These are phyloP conservation scores for Alternaria metachromatica DNA, from an alignment of 2,329 filamentous ascomycete species.

Conservation along the genomic window DNA sequence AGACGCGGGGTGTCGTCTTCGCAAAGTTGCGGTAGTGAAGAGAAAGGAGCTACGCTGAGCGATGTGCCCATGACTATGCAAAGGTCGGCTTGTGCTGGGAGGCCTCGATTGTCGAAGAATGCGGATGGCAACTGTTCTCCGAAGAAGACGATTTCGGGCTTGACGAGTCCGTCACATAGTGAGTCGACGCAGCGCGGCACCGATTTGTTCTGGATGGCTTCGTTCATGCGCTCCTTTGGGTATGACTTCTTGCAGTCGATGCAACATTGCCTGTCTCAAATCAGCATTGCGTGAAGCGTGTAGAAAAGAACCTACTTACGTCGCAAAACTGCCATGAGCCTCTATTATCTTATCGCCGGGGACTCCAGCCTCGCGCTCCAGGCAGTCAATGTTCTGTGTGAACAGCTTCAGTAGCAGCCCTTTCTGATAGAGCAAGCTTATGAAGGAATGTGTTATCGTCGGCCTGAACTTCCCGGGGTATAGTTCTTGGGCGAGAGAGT, in stretches of 20 bases:
- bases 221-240: conserved; percentile 75
- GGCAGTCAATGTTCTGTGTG: conserved; percentile 97
- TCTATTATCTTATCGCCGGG: conserved; percentile 83
- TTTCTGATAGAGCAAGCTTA: conserved; percentile 81
- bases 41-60: conserved; percentile 86
- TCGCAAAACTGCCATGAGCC: conserved; percentile 92
- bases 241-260: conserved; percentile 82
- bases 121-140: conserved; percentile 72
- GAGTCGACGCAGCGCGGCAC: conserved; percentile 72
- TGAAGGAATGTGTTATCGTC: conserved; percentile 89
- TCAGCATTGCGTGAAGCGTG: not conserved
- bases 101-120: conserved; percentile 67
- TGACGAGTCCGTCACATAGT: conserved; percentile 78
- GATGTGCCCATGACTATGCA: conserved; percentile 90
- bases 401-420: conserved; percentile 83
- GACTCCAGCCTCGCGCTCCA: conserved; percentile 87
- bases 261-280: conserved; percentile 71
- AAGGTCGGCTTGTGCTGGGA: conserved; percentile 72
- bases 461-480: conserved; percentile 90
- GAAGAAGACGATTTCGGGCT: conserved; percentile 96
- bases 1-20: conserved; percentile 72
- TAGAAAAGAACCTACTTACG: conserved; percentile 10
- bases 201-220: conserved; percentile 68
- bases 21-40: conserved; percentile 73
- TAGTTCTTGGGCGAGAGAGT: conserved; percentile 87